Evolutionary conservation across 2,329 filamentous ascomycete genomes (phyloP).

Genomic region (Epicoccum nigrum): DNA sequence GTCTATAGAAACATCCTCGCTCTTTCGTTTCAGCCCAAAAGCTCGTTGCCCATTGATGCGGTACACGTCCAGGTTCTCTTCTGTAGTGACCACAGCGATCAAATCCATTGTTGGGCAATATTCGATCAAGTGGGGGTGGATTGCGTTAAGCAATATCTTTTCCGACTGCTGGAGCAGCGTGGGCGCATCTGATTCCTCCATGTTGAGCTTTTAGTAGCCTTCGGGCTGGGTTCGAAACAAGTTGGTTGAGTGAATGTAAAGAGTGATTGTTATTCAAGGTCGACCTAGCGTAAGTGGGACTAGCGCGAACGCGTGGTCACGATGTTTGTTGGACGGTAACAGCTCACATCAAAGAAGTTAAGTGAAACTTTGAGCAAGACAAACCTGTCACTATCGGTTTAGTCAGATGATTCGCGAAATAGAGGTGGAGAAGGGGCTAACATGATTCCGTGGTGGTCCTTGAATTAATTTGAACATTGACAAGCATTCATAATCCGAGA

Average conservation of each 20-base stretch:
- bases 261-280: constrained; percentile 4
- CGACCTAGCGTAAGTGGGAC: constrained; percentile 2
- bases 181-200: constrained; percentile 10
- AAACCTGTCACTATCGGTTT: too few relatives aligned
- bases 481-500: too few relatives aligned
- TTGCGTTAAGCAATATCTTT: constrained; percentile 53
- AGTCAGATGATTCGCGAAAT: too few relatives aligned
- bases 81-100: constrained; percentile 72
- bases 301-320: constrained; percentile 13
- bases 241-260: neutral
- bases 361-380: too few relatives aligned
- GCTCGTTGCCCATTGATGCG: constrained; percentile 77
- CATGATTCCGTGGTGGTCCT: too few relatives aligned
- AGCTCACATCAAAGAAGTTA: too few relatives aligned
- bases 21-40: constrained; percentile 58
- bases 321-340: neutral
- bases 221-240: neutral
- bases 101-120: constrained; percentile 89
- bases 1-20: constrained; percentile 41
- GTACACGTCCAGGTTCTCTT: constrained; percentile 75
- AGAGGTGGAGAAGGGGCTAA: too few relatives aligned
- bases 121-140: constrained; percentile 65
- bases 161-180: constrained; percentile 48
- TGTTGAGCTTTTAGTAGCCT: constrained; percentile 1
- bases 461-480: too few relatives aligned